Percentiles rank a stretch among this genome's conserved stretches.
Evolutionary conservation across 2,329 filamentous ascomycete genomes (phyloP).

Genomic region (Cladosporium oxysporum): DNA sequence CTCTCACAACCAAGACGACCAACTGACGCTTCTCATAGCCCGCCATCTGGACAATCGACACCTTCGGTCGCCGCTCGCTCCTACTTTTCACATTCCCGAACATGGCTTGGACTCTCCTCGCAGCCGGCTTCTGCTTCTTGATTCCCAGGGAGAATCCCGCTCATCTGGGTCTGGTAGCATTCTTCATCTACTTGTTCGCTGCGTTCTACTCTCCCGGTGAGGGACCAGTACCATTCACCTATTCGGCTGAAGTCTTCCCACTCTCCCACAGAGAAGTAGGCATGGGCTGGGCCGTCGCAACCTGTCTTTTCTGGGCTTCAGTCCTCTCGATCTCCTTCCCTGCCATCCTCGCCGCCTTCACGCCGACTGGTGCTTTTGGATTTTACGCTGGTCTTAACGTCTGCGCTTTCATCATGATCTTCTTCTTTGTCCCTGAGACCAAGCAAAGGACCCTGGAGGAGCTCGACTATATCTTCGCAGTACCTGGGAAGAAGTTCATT

Average conservation of each 20-base stretch:
- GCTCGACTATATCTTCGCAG: constrained; percentile 54
- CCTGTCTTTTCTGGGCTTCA: constrained; percentile 50
- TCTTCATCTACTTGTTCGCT: constrained; percentile 36
- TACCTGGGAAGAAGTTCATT: constrained; percentile 45
- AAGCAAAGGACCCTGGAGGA: constrained; percentile 53
- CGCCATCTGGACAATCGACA: constrained; percentile 41
- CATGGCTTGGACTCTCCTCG: constrained; percentile 45
- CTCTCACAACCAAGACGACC: too few species aligned
- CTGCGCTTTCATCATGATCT: constrained; percentile 54
- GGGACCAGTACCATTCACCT: constrained; percentile 36
- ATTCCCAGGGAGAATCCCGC: constrained; percentile 29
- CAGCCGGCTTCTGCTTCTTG: constrained; percentile 47
- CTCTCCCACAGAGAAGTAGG: constrained; percentile 36
- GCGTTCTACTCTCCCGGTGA: constrained; percentile 28
- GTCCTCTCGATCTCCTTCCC: constrained; percentile 55
- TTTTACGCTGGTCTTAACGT: constrained; percentile 59
- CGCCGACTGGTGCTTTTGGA: constrained; percentile 43
- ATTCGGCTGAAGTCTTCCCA: constrained; percentile 39
- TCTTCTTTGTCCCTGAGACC: constrained; percentile 55
- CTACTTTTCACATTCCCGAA: constrained; percentile 48
- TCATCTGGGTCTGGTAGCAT: constrained; percentile 32
- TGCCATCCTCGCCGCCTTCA: constrained; percentile 51
- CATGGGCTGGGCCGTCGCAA: constrained; percentile 37
- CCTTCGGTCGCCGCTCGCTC: constrained; percentile 36
- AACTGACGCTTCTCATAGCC: constrained; percentile 21